Evolutionary conservation across 331 rosid species (phyloP), one percentile per base, ranked within the genome.

Genomic region (Telfairia occidentalis): DNA sequence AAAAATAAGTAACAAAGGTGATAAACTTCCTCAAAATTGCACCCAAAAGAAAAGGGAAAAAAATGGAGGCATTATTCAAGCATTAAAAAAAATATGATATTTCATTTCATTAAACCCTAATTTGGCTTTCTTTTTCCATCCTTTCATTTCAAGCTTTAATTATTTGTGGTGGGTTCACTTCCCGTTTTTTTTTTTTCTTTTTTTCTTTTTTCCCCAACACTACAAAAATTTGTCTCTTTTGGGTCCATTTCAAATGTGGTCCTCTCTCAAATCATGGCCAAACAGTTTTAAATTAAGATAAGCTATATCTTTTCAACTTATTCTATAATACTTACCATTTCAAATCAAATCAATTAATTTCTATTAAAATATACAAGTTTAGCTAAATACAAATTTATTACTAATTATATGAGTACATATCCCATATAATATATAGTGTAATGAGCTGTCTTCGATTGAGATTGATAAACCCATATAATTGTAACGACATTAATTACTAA

Each of bases 241-340:
- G 29, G n/a, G 72, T 65, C 72, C 72, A 37, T 38, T 38, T 65
- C 72, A 37, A 65, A 15, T 18, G 70, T 34, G 45, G 70, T 32
- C 69, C 69, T 60, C 10, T 29, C 28, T 21, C 64, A 57, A 60
- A 4, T 24, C 67, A 60, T 60, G 21, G 21, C 52, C 73, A 40
- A 40, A 10, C 0, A 7, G 0, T n/a, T 50, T n/a, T 34, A n/a
- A 63, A 16, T 18, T 1, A 63, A 63, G 71, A 63, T 63, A 63
- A 63, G 71, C n/a, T n/a, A 52, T 52, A 67, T 67, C 54, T 40
- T 67, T 34, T 67, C 73, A 67, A 38, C 42, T 61, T 67, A 40
- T 21, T 43, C 73, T 37, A 10, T 24, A 55, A 55, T 55, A 55
- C 1, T 66, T 66, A 42, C 4, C 72, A 42, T 23, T 37, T 66